Percentiles rank a stretch among this genome's conserved stretches.
phyloP scores from a whole-genome alignment of 2,329 filamentous ascomycete genomes.

The Lachnellula suecica region DNA sequence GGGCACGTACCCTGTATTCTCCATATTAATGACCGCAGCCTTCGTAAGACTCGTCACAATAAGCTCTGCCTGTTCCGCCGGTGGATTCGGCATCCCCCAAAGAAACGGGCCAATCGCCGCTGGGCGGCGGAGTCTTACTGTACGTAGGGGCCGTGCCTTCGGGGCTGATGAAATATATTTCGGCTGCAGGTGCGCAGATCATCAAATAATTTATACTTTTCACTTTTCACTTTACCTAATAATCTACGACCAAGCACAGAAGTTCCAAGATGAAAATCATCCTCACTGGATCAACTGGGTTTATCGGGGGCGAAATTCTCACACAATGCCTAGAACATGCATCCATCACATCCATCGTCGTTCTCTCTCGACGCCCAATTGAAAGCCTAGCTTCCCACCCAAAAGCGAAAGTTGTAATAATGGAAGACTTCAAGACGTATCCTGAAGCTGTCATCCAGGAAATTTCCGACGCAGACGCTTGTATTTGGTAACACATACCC shows the following conservation, averaged over 20 bases:
- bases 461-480: slow-evolving; percentile 18
- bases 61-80: too few relatives aligned
- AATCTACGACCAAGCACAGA: not conserved
- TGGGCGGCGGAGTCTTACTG: too few relatives aligned
- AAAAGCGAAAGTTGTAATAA: slow-evolving; percentile 44
- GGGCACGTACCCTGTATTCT: too few relatives aligned
- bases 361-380: slow-evolving; percentile 49
- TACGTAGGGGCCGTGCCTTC: too few relatives aligned
- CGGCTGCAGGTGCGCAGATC: too few relatives aligned
- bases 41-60: too few relatives aligned
- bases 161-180: too few relatives aligned
- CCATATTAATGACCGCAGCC: too few relatives aligned
- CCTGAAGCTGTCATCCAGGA: slow-evolving; percentile 23
- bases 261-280: slow-evolving; percentile 55
- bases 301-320: slow-evolving; percentile 53
- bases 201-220: too few relatives aligned
- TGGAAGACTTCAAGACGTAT: slow-evolving; percentile 19
- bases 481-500: slow-evolving; percentile 33
- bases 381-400: slow-evolving; percentile 41
- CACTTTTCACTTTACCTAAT: too few relatives aligned
- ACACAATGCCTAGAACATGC: slow-evolving; percentile 48
- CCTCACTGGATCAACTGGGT: slow-evolving; percentile 56
- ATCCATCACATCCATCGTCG: slow-evolving; percentile 50
- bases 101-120: too few relatives aligned
- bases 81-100: too few relatives aligned